Base-by-base conservation (phyloP, 768 basidiomycete species). In the Sistotremastrum suecicum region DNA sequence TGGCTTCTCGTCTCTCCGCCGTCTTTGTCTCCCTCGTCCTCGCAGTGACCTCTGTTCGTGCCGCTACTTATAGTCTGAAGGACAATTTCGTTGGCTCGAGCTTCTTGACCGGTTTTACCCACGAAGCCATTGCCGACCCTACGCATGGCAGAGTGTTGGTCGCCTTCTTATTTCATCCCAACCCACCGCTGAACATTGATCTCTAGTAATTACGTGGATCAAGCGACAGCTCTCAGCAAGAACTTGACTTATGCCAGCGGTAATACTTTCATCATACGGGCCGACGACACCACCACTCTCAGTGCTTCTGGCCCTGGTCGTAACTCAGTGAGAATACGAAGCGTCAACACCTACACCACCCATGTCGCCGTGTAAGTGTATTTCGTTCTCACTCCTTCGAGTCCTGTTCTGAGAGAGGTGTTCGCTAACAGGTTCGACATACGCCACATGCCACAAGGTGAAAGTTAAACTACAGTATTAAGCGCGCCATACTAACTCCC, bases 361-460 rank as follows among this genome's bases (percentile, higher is more conserved):
- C 62, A 68, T 5, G 48, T 78, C 12, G 50, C 71, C 9, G 61
- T 80, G 6, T 61, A 54, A 20, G 20, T 20, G 20, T 20, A 1
- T 20, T 2, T 20, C 2, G 62, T 39, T 42, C 49, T 39, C 32
- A 32, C 10, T 6, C 10, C n/a, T 2, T 7, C 4, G 42, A 33
- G 39, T 20, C 30, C 7, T n/a, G n/a, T 34, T 7, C 4, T n/a
- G 7, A 3, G 35, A 35, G 34, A 44, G 39, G 42, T 35, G 12
- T 7, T 43, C 34, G 42, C n/a, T 20, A 12, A 28, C 41, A 62
- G 62, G 39, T 62, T 79, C 38, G 74, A 78, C 48, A 44, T 79
- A 30, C 41, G 54, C 35, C 78, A 80, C 56, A 80, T 80, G 74
- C 78, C 78, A 1, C 56, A 62, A 45, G 78, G 78, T 29, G 76